Percentiles rank a stretch among this genome's conserved stretches.
Evolutionary conservation across 108 stramenopile species (phyloP).

Genomic region (Stephanodiscus triporus): DNA sequence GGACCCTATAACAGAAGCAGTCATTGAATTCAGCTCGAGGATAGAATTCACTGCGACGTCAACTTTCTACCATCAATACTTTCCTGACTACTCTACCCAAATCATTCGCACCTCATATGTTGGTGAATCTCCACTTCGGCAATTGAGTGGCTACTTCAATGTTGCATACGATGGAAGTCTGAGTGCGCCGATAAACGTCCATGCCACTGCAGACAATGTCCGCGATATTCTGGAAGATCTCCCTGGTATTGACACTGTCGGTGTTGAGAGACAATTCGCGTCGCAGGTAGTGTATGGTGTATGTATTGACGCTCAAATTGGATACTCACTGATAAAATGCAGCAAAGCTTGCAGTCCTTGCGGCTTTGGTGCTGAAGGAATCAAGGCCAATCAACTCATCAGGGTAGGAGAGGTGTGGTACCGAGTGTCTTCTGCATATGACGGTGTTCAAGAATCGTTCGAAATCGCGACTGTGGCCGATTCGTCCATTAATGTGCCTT

Average conservation of each 20-base stretch:
- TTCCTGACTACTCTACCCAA: slow-evolving; percentile 51
- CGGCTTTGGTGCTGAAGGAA: slow-evolving; percentile 53
- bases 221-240: slow-evolving; percentile 60
- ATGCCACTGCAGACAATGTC: slow-evolving; percentile 65
- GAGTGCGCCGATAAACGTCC: slow-evolving; percentile 52
- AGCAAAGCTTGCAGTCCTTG: slow-evolving; percentile 50
- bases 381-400: slow-evolving; percentile 54
- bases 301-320: slow-evolving; percentile 47
- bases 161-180: slow-evolving; percentile 59
- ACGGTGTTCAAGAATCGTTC: slow-evolving; percentile 46
- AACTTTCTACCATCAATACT: slow-evolving; percentile 17
- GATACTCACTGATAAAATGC: slow-evolving; percentile 46
- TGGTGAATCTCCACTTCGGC: slow-evolving; percentile 6
- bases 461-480: slow-evolving; percentile 56
- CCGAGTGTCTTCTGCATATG: slow-evolving; percentile 62
- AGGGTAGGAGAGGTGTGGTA: slow-evolving; percentile 64
- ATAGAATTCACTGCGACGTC: slow-evolving; percentile 28
- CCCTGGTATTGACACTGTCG: slow-evolving; percentile 60
- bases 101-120: slow-evolving; percentile 39
- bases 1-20: slow-evolving; percentile 33
- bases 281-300: slow-evolving; percentile 24
- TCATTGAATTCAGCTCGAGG: slow-evolving; percentile 36
- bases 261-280: slow-evolving; percentile 47
- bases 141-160: slow-evolving; percentile 62
- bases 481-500: slow-evolving; percentile 50